A percentile compares a stretch with the other conserved stretches of the same genome.
These are phyloP conservation scores for Pseudozyma hubeiensis DNA, from an alignment of 1,284 basidiomycete species.

Conservation along the genomic window DNA sequence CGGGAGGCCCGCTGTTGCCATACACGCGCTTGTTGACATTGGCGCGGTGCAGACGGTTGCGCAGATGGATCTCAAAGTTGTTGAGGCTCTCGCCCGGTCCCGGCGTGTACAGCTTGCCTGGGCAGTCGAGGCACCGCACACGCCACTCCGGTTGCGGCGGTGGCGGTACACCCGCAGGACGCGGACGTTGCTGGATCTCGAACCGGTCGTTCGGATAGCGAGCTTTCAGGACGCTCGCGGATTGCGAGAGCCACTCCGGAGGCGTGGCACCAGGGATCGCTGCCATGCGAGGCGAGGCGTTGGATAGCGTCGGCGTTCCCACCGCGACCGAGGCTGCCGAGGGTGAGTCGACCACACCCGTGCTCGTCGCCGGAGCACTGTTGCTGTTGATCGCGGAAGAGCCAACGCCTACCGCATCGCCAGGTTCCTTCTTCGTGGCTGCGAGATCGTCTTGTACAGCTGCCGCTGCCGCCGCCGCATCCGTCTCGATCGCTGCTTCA, in stretches of 20 bases:
- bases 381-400: not conserved
- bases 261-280: slow-evolving; percentile 28
- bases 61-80: slow-evolving; percentile 93
- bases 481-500: slow-evolving; percentile 24
- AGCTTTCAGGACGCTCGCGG: slow-evolving; percentile 76
- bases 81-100: slow-evolving; percentile 88
- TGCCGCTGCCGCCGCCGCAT: slow-evolving; percentile 68
- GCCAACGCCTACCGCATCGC: slow-evolving; percentile 9
- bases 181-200: slow-evolving; percentile 55
- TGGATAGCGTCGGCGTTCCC: slow-evolving; percentile 18
- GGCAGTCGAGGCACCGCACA: slow-evolving; percentile 92
- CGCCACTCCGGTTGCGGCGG: slow-evolving; percentile 78
- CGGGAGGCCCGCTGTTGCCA: slow-evolving; percentile 30
- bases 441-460: slow-evolving; percentile 1
- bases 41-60: slow-evolving; percentile 78
- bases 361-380: slow-evolving; percentile 16
- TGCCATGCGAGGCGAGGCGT: slow-evolving; percentile 35
- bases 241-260: slow-evolving; percentile 79
- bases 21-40: slow-evolving; percentile 56
- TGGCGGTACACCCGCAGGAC: slow-evolving; percentile 37
- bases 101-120: slow-evolving; percentile 92
- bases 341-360: slow-evolving; percentile 58
- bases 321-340: not conserved
- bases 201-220: slow-evolving; percentile 87
- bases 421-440: slow-evolving; percentile 16